Evolutionary conservation across 768 basidiomycete genomes (phyloP), one percentile per base, ranked within the genome.

Genomic region (Kwoniella mangroviensis): DNA sequence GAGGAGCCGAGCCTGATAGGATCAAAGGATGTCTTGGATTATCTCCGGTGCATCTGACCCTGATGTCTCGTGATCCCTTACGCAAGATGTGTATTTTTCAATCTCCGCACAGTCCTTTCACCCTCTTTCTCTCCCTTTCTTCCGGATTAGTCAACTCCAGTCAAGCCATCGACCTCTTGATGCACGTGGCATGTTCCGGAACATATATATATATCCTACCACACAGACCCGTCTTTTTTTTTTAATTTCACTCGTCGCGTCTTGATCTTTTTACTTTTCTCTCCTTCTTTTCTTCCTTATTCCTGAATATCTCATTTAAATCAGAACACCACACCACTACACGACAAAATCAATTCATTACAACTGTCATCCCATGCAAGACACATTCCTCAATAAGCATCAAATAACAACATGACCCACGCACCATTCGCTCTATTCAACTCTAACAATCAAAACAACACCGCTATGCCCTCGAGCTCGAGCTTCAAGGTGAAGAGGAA

Each of bases 401-500:
- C 2, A 28, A 28, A 51, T 9, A 22, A 3, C 0, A 63, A 49
- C 6, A 73, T 73, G 72, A 73, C 72, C 13, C 65, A 66, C 52
- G 55, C 70, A 55, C 68, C 69, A 7, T 70, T 75, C 62, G 42
- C 51, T 53, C 51, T 57, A 40, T 65, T 59, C 68, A 71, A 67
- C 63, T 9, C 52, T 43, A 53, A 62, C 40, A 51, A 61, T 22
- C 65, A 54, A 57, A 19, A 26, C 52, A 49, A 61, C 21, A 53
- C 58, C 28, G 60, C 68, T 19, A 69, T 65, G 42, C 68, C 72
- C 41, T 74, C 73, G 24, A 24, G 67, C 65, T 76, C 78, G 5
- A 63, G 59, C 28, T 71, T 77, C 68, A 75, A 72, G 24, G 54
- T 70, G 13, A 79, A 79, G 72, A 72, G 78, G 24, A 79, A 79